A percentile compares a stretch with the other conserved stretches of the same genome.
Evolutionary conservation across 192 early-diverging fungal species (phyloP).

Genomic region (Glomus cerebriforme): DNA sequence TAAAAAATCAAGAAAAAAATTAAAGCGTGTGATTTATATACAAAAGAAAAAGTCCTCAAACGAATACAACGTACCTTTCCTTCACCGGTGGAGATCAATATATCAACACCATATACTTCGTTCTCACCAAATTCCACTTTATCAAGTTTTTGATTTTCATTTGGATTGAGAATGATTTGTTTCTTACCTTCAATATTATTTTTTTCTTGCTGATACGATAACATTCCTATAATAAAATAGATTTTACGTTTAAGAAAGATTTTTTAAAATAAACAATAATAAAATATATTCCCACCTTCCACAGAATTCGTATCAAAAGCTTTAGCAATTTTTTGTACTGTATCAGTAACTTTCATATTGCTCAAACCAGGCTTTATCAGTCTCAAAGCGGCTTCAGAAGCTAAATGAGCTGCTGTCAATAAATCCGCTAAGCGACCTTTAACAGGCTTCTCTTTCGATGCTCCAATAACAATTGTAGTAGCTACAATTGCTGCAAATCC

Average conservation of each 20-base stretch:
- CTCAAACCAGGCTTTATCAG: slow-evolving; percentile 80
- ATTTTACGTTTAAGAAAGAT: neutral
- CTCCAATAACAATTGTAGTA: slow-evolving; percentile 84
- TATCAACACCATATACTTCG: slow-evolving; percentile 92
- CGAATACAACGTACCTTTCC: slow-evolving; percentile 73
- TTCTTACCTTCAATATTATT: slow-evolving; percentile 91
- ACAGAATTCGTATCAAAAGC: slow-evolving; percentile 87
- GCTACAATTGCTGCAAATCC: slow-evolving; percentile 83
- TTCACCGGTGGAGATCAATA: slow-evolving; percentile 86
- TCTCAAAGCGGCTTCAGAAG: slow-evolving; percentile 82
- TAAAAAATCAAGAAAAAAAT: neutral
- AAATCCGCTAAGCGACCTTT: slow-evolving; percentile 86
- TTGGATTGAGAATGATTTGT: slow-evolving; percentile 91
- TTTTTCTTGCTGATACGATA: slow-evolving; percentile 83
- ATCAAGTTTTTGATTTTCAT: slow-evolving; percentile 69
- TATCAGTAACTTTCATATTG: slow-evolving; percentile 74
- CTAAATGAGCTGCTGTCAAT: slow-evolving; percentile 82
- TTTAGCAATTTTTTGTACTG: slow-evolving; percentile 74
- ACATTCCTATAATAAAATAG: slow-evolving; percentile 51
- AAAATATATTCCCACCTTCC: slow-evolving; percentile 57
- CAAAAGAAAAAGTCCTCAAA: neutral
- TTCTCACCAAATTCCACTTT: slow-evolving; percentile 73
- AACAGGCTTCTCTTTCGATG: slow-evolving; percentile 73
- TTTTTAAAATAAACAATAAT: neutral
- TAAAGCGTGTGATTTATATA: neutral